Evolutionary conservation across 2,329 filamentous ascomycete genomes (phyloP).

Genomic region (Acrocalymma vagum): DNA sequence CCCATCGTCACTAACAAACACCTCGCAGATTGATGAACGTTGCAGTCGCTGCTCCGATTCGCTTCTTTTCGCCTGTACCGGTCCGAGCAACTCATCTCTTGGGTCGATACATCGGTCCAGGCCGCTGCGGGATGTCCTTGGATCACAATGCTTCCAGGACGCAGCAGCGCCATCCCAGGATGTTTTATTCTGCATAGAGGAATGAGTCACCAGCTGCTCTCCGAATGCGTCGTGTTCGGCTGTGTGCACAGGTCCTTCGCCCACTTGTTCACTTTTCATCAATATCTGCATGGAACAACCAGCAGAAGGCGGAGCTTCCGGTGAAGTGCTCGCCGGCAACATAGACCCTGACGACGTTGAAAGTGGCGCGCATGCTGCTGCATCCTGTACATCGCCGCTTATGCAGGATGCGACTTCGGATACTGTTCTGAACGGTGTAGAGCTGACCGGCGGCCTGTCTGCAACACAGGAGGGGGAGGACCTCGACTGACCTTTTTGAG

Average conservation of each 20-base stretch:
- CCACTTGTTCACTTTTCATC: slow-evolving; percentile 12
- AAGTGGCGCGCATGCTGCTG: slow-evolving; percentile 21
- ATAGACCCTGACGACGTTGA: slow-evolving; percentile 20
- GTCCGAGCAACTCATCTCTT: slow-evolving; percentile 17
- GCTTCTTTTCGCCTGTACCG: slow-evolving; percentile 18
- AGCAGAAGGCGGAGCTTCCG: slow-evolving; percentile 12
- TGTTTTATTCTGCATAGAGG: slow-evolving; percentile 34
- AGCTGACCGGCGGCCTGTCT: slow-evolving; percentile 29
- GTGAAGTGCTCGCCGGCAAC: slow-evolving; percentile 23
- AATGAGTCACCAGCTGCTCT: slow-evolving; percentile 29
- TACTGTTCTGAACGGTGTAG: slow-evolving; percentile 25
- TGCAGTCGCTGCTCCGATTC: slow-evolving; percentile 4
- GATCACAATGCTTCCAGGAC: slow-evolving; percentile 17
- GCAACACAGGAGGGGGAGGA: slow-evolving; percentile 24
- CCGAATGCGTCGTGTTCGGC: slow-evolving; percentile 21
- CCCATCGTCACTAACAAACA: slow-evolving; percentile 17
- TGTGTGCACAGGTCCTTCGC: slow-evolving; percentile 8
- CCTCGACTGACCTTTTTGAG: slow-evolving; percentile 21
- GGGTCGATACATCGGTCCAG: slow-evolving; percentile 16
- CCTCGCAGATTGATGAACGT: slow-evolving; percentile 19
- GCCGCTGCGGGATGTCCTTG: slow-evolving; percentile 26
- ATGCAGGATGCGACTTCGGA: slow-evolving; percentile 22
- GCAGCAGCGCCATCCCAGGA: slow-evolving; percentile 21
- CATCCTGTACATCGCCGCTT: slow-evolving; percentile 32
- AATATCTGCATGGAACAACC: slow-evolving; percentile 13